Base-by-base conservation (phyloP, 1,139 yeast species). In the Eremothecium coryli region DNA sequence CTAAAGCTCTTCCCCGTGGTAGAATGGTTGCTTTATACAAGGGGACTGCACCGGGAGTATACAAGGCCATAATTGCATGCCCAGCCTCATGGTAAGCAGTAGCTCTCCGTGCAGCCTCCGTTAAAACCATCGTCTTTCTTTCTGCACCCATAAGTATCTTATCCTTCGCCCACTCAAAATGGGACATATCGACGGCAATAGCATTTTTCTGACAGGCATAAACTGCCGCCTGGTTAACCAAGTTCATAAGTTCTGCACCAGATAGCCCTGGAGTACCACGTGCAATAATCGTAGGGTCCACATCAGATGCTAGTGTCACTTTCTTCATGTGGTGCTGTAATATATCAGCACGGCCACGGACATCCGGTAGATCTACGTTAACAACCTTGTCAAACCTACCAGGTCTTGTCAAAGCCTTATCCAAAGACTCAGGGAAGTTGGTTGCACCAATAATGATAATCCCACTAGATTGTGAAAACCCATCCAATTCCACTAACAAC, bases 41-140 rank as follows among this genome's bases (percentile, higher is more conserved):
- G 3, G 95, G 88, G 5, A 95, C 86, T 7, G 98, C 97, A n/a
- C 95, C 96, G 8, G 78, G 77, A 8, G 95, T 84, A 60, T 72
- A 90, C 74, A 90, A 71, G 4, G 98, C 97, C 84, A 88, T 85
- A 40, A 90, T 84, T 4, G 98, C 98, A 62, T 90, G 99, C 2
- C 99, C 99, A 7, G 98, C 99, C 64, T 90, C 99, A 62, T 90
- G 99, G 60, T 78, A 93, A 2, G 98, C 98, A 13, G 98, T 93
- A 48, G 90, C 88, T 48, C 73, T 75, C 59, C 97, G 75, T 0
- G 94, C 74, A 47, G 90, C 96, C 58, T 90, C 96, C 17, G 98
- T 88, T 62, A 90, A 73, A 33, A 90, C 96, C 97, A 88, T 88
- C 33, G 95, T 84, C 62, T 84, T 84, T 58, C 93, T 81, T 44